These are phyloP conservation scores for Candida sp. DNA, from an alignment of 1,139 yeast species.

Conservation along the genomic window DNA sequence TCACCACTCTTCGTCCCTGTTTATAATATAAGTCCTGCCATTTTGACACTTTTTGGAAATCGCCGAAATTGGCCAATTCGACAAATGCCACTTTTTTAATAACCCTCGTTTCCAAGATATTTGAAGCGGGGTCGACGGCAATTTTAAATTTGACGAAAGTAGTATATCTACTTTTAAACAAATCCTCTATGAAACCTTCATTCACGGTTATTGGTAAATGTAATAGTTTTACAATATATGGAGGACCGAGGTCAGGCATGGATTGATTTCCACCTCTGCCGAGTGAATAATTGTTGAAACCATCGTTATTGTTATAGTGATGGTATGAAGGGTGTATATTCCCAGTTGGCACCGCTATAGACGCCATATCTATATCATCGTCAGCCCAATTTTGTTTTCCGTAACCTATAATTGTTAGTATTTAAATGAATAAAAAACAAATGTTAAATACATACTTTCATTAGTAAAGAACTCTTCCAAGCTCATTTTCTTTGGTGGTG, in stretches of 20 bases:
- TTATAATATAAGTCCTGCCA: slow-evolving; percentile 44
- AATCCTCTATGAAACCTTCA: slow-evolving; percentile 38
- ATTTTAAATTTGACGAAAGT: slow-evolving; percentile 38
- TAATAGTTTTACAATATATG: slow-evolving; percentile 53
- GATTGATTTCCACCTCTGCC: slow-evolving; percentile 8
- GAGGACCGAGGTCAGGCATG: slow-evolving; percentile 39
- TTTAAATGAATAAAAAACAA: background rate
- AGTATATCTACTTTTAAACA: slow-evolving; percentile 42
- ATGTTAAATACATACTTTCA: slow-evolving; percentile 38
- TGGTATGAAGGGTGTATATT: slow-evolving; percentile 25
- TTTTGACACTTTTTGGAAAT: slow-evolving; percentile 42
- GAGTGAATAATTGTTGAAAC: slow-evolving; percentile 6
- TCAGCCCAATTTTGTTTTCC: slow-evolving; percentile 78
- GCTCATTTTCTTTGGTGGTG: slow-evolving; percentile 47
- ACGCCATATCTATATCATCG: slow-evolving; percentile 66
- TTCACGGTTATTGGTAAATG: slow-evolving; percentile 44
- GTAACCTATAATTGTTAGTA: slow-evolving; percentile 28
- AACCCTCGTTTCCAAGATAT: slow-evolving; percentile 36
- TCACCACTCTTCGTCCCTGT: slow-evolving; percentile 36
- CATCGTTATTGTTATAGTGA: slow-evolving; percentile 8
- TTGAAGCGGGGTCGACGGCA: slow-evolving; percentile 39
- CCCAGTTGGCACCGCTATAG: slow-evolving; percentile 51
- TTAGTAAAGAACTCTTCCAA: slow-evolving; percentile 52
- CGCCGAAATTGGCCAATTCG: slow-evolving; percentile 46
- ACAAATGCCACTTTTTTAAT: slow-evolving; percentile 60